phyloP scores from a whole-genome alignment of 495 filamentous ascomycete species.

The Penicillium waksmanii region DNA sequence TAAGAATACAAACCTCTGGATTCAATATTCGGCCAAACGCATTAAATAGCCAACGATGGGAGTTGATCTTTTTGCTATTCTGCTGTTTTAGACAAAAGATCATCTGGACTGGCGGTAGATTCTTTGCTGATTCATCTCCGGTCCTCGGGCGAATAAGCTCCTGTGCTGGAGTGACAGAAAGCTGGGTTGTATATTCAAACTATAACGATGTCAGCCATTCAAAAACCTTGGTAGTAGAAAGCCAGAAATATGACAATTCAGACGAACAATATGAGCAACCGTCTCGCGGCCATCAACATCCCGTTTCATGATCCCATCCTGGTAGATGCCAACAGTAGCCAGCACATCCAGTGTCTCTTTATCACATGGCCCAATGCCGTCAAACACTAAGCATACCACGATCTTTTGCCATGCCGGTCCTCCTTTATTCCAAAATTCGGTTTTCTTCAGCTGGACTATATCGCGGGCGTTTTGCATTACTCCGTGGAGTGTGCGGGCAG shows the following conservation, averaged over 20 bases:
- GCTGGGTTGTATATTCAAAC: slow-evolving; percentile 17
- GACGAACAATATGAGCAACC: slow-evolving; percentile 1
- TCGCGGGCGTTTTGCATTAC: slow-evolving; percentile 2
- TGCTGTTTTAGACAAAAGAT: slow-evolving; percentile 3
- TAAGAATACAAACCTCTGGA: slow-evolving; percentile 3
- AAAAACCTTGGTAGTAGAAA: neutral
- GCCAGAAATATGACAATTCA: neutral
- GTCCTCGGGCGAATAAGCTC: slow-evolving; percentile 7
- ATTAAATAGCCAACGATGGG: neutral
- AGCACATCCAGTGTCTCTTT: slow-evolving; percentile 1
- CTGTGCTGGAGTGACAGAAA: slow-evolving; percentile 13
- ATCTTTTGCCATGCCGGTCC: slow-evolving; percentile 2
- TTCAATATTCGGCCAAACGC: neutral
- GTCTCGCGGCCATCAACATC: neutral
- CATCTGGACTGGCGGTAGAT: slow-evolving; percentile 9
- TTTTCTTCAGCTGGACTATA: neutral
- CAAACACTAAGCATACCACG: neutral
- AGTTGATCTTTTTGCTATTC: slow-evolving; percentile 5
- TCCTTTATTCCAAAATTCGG: neutral
- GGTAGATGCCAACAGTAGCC: neutral
- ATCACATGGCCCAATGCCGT: neutral
- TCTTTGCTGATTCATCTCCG: slow-evolving; percentile 1
- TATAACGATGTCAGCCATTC: neutral
- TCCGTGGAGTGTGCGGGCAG: neutral
- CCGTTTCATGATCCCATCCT: slow-evolving; percentile 1